Base-by-base conservation (phyloP, 2,329 filamentous ascomycete species). In the Monosporascus sp. region DNA sequence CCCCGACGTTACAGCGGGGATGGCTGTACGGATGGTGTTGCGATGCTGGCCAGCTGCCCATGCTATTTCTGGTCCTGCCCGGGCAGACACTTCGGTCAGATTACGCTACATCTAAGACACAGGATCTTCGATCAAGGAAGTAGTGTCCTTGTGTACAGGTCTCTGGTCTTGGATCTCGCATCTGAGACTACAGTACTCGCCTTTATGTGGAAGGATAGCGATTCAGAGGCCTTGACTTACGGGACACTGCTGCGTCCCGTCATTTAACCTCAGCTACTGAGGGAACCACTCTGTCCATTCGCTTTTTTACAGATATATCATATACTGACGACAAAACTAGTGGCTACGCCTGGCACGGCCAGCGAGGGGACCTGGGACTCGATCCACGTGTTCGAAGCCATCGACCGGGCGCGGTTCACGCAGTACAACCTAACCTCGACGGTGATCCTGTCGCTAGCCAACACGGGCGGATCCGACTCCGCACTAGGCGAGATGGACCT, bases 391-490 rank as follows among this genome's bases (percentile, higher is more conserved):
- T 96, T 99, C 70, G 94, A 99, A 72, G 91, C 93, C 54, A 90
- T 90, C 65, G 94, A 99, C 70, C 88, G 91, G 60, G 91, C 90
- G 60, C 87, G 94, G 59, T 89, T 85, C 60, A 92, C 91, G 54
- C 93, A 97, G 75, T 99, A 99, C 81, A 96, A 97, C 74, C 85
- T 99, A 60, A 99, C 94, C 0, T 95, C 89, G 60, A 99, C 94
- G 5, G 93, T 99, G 48, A 97, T 99, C 61, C 79, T 99, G 53
- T 90, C 90, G 53, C 81, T 99, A 48, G 86, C 85, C 51, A 78
- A 80, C 58, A 69, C 71, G 45, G 63, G 68, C 47, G 78, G 79
- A 3, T 34, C 31, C 31, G 31, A 34, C 18, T n/a, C 41, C 4
- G 42, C 20, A 8, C 81, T 96, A 31, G 93, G 92, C 52, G 86